Evolutionary conservation across 306 rosid genomes (phyloP), one percentile per base, ranked within the genome.

Genomic region (Luffa acutangula): DNA sequence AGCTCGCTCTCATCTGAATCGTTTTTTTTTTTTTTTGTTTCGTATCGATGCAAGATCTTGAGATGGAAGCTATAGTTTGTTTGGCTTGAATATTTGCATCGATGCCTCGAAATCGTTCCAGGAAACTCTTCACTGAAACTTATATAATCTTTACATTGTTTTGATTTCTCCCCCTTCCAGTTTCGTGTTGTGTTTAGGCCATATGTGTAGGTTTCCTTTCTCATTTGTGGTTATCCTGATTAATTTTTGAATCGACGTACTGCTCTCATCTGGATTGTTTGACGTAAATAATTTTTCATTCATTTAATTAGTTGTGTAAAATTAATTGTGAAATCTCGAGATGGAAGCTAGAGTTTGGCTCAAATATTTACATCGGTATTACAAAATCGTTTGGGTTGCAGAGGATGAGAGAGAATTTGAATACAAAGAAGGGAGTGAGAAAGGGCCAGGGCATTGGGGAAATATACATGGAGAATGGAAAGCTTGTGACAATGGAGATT

Each of bases 351-450:
- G 9, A 6, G 33, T n/a, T n/a, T 56, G 25, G 62, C 7, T 10
- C 37, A 3, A 25, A 59, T 59, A 25, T 10, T 59, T 21, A 59
- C 36, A 20, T 21, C 2, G 15, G 13, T 34, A 11, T 33, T 63
- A 34, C 7, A 4, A 34, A 63, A 33, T 70, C 36, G 31, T 13
- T 43, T 43, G 43, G 54, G 54, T 41, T 83, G 87, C 60, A 90
- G 93, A 88, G 89, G 86, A 90, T 49, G 93, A 90, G 84, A 34
- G 36, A 10, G 90, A 90, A 69, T 90, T 88, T 51, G 89, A 85
- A 80, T 90, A 90, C 84, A 18, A 9, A 5, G 60, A 79, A 71
- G 88, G 84, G 8, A 78, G 90, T 33, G 46, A 86, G 81, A 86
- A 77, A 58, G 93, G 93, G 9, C 93, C 93, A 11, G 36, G 13